Evolutionary conservation across 208 protist species (phyloP), one percentile per base, ranked within the genome.

Genomic region (Leishmania major): DNA sequence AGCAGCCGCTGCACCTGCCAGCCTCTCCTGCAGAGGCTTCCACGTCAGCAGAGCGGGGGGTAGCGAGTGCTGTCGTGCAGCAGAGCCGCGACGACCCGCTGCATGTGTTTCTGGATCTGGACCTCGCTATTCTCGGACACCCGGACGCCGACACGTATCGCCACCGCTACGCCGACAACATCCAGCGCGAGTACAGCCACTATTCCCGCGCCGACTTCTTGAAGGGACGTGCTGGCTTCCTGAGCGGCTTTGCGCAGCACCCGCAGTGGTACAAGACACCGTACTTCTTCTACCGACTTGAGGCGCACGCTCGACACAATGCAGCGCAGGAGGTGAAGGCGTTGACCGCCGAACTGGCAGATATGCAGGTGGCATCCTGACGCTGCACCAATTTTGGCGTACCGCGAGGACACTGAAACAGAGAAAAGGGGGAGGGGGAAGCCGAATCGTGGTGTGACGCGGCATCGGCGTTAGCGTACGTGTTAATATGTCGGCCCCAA

Each of bases 181-280:
- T 97, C 40, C 75, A 80, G 25, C 75, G 84, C 25, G 94, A 97
- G 86, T 97, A 97, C 87, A 78, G 71, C 62, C 88, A 88, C 79
- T 87, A 90, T 76, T 35, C 82, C 17, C 81, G 78, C 1, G 80
- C 40, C 7, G 87, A 89, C 28, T 97, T 92, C 84, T 53, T 79
- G 53, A 81, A 82, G 51, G 94, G 91, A 31, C 94, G 94, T 19
- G 28, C 43, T 6, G 79, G 59, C 22, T 93, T 97, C 76, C 80
- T 97, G 37, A 60, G 31, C 7, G 60, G 51, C 35, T 90, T 95
- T 75, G 59, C 93, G 79, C n/a, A 73, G 6, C 80, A 90, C 49
- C 62, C 80, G 45, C 90, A 91, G 82, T 92, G 86, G 92, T 97
- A 87, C 79, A 95, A 95, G 81, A 95, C 92, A 35, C 82, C 85